Conservation (phyloP, 2,329 filamentous ascomycete genomes). For the Cladosporium sp. region DNA sequence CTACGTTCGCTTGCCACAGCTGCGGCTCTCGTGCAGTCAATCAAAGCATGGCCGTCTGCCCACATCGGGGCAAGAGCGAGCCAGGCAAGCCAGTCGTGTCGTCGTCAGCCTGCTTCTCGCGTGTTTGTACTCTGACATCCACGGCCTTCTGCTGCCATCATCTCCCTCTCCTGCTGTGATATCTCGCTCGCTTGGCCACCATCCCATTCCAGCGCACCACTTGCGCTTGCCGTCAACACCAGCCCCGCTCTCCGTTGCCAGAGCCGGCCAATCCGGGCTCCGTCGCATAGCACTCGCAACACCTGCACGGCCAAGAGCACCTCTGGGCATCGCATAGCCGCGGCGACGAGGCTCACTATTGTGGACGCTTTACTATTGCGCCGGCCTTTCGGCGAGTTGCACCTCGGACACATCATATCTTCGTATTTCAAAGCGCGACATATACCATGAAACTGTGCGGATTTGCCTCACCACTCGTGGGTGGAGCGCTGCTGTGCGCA, state of each 20-base stretch:
- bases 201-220: background rate
- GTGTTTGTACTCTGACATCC: background rate
- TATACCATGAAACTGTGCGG: background rate
- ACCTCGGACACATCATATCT: background rate
- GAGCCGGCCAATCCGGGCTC: background rate
- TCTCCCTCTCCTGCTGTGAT: background rate
- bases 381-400: background rate
- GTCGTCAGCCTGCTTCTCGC: background rate
- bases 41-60: constrained; percentile 4
- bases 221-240: constrained; percentile 3
- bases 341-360: background rate
- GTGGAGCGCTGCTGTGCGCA: background rate
- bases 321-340: background rate
- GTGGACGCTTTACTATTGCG: background rate
- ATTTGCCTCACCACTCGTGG: background rate
- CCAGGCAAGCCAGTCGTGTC: constrained; percentile 1
- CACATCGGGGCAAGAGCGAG: background rate
- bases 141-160: background rate
- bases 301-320: background rate
- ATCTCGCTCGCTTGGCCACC: background rate
- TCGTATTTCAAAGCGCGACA: background rate
- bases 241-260: background rate
- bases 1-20: background rate
- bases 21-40: background rate
- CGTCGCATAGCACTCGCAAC: background rate